These are phyloP conservation scores for Aspergillus brunneoviolaceus DNA, from an alignment of 2,329 filamentous ascomycete species.

Conservation along the genomic window DNA sequence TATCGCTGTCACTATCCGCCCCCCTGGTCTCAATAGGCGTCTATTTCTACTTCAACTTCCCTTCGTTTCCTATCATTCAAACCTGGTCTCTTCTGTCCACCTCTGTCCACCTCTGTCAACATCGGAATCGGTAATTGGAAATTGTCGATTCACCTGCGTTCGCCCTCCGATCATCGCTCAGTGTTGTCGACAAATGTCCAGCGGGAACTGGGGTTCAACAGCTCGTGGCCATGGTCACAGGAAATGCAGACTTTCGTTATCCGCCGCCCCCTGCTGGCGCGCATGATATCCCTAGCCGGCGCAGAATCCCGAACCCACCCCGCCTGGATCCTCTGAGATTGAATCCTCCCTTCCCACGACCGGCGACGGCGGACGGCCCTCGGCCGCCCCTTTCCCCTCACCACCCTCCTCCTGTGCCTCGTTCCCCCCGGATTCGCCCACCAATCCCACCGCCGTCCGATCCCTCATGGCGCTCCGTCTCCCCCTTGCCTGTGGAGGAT, in stretches of 20 bases:
- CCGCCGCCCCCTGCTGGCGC: conserved; percentile 33
- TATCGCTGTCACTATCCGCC: not conserved
- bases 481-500: conserved; percentile 15
- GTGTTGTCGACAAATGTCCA: conserved; percentile 42
- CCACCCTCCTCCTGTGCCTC: conserved; percentile 21
- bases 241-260: conserved; percentile 39
- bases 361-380: conserved; percentile 20
- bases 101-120: not conserved
- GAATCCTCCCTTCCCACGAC: conserved; percentile 28
- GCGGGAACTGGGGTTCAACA: conserved; percentile 33
- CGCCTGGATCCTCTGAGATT: conserved; percentile 32
- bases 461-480: conserved; percentile 17
- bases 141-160: conserved; percentile 5
- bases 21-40: conserved; percentile 10
- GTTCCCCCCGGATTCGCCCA: conserved; percentile 18
- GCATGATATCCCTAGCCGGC: conserved; percentile 32
- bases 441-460: conserved; percentile 17
- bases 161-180: not conserved
- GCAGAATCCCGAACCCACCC: conserved; percentile 30
- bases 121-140: not conserved
- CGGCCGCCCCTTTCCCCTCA: conserved; percentile 24
- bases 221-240: conserved; percentile 47
- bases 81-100: not conserved
- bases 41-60: not conserved
- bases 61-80: not conserved